These are phyloP conservation scores for Vigna reflexopilosa DNA, from an alignment of 306 rosid genomes.

Conservation along the genomic window DNA sequence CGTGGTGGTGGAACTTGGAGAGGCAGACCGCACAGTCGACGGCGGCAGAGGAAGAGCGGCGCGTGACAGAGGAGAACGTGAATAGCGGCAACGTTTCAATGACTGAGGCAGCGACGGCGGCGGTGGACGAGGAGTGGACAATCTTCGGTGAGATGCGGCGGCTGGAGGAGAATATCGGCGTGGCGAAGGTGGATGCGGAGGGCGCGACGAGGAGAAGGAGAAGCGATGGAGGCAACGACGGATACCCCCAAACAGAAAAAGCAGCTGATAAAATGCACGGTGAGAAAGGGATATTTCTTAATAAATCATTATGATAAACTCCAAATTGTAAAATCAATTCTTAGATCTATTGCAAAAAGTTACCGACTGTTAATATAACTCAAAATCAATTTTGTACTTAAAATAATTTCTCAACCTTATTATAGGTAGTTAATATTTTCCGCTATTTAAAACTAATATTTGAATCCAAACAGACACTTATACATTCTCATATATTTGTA, in stretches of 20 bases:
- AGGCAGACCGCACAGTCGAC: background rate
- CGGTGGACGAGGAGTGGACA: background rate
- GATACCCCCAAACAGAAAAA: slow-evolving; percentile 87
- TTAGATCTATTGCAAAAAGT: background rate
- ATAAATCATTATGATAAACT: background rate
- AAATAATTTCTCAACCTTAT: background rate
- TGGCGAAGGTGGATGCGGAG: background rate
- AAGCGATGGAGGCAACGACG: slow-evolving; percentile 67
- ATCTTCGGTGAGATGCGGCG: slow-evolving; percentile 60
- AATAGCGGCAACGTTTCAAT: too few species aligned
- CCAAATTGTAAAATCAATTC: background rate
- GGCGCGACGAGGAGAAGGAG: slow-evolving; percentile 21
- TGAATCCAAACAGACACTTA: background rate
- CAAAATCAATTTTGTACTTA: background rate
- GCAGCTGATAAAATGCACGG: slow-evolving; percentile 94
- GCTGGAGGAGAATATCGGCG: slow-evolving; percentile 39
- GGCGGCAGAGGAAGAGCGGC: too few species aligned
- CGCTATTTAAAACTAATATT: background rate
- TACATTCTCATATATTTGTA: slow-evolving; percentile 37
- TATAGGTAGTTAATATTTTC: background rate
- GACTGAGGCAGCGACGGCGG: too few species aligned
- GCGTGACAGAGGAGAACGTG: background rate
- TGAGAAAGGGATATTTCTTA: slow-evolving; percentile 41
- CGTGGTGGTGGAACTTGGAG: too few species aligned
- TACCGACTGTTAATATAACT: background rate